Conservation (phyloP, 495 filamentous ascomycete genomes). For the Neurospora intermedia region DNA sequence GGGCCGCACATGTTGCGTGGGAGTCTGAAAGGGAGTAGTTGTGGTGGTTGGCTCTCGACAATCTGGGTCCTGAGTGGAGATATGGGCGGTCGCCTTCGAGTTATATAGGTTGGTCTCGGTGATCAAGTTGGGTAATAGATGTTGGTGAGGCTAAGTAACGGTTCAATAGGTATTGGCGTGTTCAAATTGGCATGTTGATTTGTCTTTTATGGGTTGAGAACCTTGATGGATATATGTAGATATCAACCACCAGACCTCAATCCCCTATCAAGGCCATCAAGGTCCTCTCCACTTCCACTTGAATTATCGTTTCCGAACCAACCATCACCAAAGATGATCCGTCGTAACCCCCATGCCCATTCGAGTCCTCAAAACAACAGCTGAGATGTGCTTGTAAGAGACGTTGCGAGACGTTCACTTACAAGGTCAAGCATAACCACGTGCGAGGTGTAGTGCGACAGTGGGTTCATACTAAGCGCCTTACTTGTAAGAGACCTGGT, state of each 20-base stretch:
- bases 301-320: neutral
- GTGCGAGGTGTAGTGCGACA: neutral
- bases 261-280: neutral
- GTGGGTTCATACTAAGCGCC: neutral
- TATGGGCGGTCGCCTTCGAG: neutral
- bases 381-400: neutral
- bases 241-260: neutral
- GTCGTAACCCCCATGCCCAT: neutral
- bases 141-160: neutral
- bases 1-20: conserved; percentile 22
- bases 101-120: neutral
- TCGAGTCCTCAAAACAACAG: neutral
- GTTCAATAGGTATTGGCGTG: neutral
- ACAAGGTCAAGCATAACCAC: neutral
- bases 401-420: neutral
- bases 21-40: neutral
- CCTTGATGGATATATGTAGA: neutral
- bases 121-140: neutral
- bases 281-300: neutral
- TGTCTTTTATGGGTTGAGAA: neutral
- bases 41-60: neutral
- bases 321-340: neutral
- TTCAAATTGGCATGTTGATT: neutral
- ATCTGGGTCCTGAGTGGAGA: neutral
- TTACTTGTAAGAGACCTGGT: neutral